Evolutionary conservation across 2,329 filamentous ascomycete genomes (phyloP).

Genomic region (Colletotrichum orbiculare): DNA sequence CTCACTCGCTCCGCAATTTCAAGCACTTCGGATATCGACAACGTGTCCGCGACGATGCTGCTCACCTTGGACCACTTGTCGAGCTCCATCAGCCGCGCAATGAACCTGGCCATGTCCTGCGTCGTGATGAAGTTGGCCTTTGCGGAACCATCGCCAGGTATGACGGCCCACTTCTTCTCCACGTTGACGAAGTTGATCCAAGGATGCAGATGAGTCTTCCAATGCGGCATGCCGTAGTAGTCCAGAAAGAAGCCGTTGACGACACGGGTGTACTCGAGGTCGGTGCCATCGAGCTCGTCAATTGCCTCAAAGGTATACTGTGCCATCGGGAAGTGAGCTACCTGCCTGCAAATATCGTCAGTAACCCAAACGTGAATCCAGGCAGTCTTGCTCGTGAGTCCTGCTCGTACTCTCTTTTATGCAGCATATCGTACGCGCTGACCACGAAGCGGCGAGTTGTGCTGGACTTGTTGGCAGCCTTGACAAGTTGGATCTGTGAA

Average conservation of each 20-base stretch:
- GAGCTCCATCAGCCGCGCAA: conserved; percentile 50
- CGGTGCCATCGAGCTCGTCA: conserved; percentile 20
- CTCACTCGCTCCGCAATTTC: conserved; percentile 44
- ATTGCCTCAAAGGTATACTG: conserved; percentile 41
- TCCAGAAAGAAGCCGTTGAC: conserved; percentile 43
- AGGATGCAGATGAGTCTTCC: conserved; percentile 46
- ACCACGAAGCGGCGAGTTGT: conserved; percentile 54
- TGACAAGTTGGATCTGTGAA: conserved; percentile 54
- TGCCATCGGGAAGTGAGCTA: conserved; percentile 37
- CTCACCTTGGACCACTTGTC: conserved; percentile 51
- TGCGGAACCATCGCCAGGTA: conserved; percentile 30
- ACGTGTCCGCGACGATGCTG: conserved; percentile 46
- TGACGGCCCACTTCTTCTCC: conserved; percentile 26
- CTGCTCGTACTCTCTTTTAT: conserved; percentile 35
- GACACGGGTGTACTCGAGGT: conserved; percentile 38
- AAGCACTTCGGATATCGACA: conserved; percentile 51
- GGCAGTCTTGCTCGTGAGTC: not conserved
- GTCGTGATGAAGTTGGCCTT: conserved; percentile 23
- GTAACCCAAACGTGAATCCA: not conserved
- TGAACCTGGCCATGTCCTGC: conserved; percentile 42
- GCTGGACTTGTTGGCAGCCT: conserved; percentile 53
- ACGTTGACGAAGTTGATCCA: conserved; percentile 27
- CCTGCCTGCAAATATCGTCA: conserved; percentile 29
- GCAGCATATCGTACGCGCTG: conserved; percentile 51
- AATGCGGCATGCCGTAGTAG: conserved; percentile 43